Conservation (phyloP, 805 yeast genomes). For the Barnettozyma populi region DNA sequence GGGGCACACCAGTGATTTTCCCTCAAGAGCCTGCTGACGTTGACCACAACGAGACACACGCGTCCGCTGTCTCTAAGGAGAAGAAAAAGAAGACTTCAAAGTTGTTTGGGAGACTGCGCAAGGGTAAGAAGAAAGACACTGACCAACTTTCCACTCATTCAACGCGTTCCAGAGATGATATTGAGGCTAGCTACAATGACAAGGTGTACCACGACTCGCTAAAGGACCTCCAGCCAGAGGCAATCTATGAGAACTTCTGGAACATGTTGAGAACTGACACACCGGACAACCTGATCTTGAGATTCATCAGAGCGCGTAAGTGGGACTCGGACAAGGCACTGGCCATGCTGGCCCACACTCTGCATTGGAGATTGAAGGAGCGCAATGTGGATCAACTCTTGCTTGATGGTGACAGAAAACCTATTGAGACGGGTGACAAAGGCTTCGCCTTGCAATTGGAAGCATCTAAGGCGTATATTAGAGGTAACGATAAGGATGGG, state of each 20-base stretch:
- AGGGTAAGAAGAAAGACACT: slow-evolving; percentile 7
- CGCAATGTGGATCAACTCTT: slow-evolving; percentile 56
- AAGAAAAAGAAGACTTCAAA: slow-evolving; percentile 17
- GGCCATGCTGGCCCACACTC: slow-evolving; percentile 64
- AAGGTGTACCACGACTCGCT: slow-evolving; percentile 43
- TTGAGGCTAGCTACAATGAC: slow-evolving; percentile 30
- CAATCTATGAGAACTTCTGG: slow-evolving; percentile 50
- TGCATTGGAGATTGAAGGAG: slow-evolving; percentile 69
- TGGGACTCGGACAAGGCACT: slow-evolving; percentile 68
- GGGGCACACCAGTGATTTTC: slow-evolving; percentile 43
- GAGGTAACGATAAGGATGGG: slow-evolving; percentile 66
- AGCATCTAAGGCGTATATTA: slow-evolving; percentile 63
- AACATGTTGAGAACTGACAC: slow-evolving; percentile 64
- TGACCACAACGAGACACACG: slow-evolving; percentile 12
- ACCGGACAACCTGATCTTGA: slow-evolving; percentile 71
- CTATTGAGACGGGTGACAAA: slow-evolving; percentile 39
- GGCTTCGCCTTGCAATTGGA: slow-evolving; percentile 40
- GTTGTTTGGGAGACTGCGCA: slow-evolving; percentile 22
- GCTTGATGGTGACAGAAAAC: slow-evolving; percentile 66
- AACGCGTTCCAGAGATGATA: slow-evolving; percentile 26
- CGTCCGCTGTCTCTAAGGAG: slow-evolving; percentile 7
- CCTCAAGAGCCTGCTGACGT: slow-evolving; percentile 4
- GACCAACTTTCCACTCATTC: slow-evolving; percentile 20
- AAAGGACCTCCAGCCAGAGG: slow-evolving; percentile 46
- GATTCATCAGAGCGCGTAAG: slow-evolving; percentile 84